Evolutionary conservation across 768 basidiomycete genomes (phyloP), one percentile per base, ranked within the genome.

Genomic region (Tulasnella sp.): DNA sequence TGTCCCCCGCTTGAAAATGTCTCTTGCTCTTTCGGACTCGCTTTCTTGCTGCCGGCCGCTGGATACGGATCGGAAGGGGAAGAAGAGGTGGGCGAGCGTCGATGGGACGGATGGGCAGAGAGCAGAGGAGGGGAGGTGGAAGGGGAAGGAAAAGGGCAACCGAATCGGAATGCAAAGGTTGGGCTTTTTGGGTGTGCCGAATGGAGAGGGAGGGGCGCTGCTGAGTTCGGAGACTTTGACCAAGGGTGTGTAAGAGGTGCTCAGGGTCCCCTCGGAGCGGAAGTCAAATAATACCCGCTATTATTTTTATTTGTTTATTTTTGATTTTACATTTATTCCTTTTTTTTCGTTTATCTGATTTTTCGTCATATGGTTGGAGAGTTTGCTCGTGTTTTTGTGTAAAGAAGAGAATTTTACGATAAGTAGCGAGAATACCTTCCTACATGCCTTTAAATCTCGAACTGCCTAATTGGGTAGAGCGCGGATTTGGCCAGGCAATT

Each of bases 101-200:
- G 61, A 67, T 10, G 61, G 61, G 35, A 23, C 29, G 32, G 32
- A 26, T 32, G 13, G 11, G 61, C 10, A 18, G 29, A 13, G 32
- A 6, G 13, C 4, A 32, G 29, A 67, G 61, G 32, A 29, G 32
- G 29, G 32, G 61, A 35, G 18, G 61, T 7, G 61, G 61, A 26
- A 67, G 61, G 32, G 61, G 29, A 26, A 29, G n/a, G 61, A 35
- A 67, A 67, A 13, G 61, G 61, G 7, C 5, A 61, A 67, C 29
- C 61, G 61, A 67, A 67, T 67, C 61, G 23, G 61, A 67, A 67
- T 23, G 61, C 5, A 26, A 11, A 35, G 61, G 61, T 13, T 67
- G 61, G 61, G 61, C 61, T 67, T 67, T 67, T 67, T 67, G 61
- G 61, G 61, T 67, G 26, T 67, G 61, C 61, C 61, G 61, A 67